Conservation (phyloP, 169 alveolate species). For the Plasmodium yoelii region DNA sequence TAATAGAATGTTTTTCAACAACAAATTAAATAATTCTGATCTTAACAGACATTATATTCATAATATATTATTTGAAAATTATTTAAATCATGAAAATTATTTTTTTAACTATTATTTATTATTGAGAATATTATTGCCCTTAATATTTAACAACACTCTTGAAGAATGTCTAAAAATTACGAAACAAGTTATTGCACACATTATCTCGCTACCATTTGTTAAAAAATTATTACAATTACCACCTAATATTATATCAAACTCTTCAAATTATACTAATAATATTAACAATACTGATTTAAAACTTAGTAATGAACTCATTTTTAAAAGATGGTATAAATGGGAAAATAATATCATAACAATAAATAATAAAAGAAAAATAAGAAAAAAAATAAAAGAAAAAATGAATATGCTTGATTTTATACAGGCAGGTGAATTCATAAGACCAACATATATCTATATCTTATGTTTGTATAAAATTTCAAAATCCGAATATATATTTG, state of each 20-base stretch:
- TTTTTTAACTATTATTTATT: conserved; percentile 55
- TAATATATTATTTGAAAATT: conserved; percentile 7
- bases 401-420: conserved; percentile 29
- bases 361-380: conserved; percentile 67
- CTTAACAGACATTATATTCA: conserved; percentile 2
- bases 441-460: conserved; percentile 44
- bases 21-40: neutral
- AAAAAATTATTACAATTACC: neutral
- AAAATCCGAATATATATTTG: conserved; percentile 25
- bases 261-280: neutral
- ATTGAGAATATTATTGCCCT: conserved; percentile 34
- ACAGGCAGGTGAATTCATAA: conserved; percentile 51
- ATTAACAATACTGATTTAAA: neutral
- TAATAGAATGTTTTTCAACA: neutral
- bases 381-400: conserved; percentile 39
- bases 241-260: too few relatives aligned
- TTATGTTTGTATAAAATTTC: conserved; percentile 22
- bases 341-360: conserved; percentile 50
- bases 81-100: neutral
- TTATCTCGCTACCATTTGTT: conserved; percentile 22
- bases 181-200: conserved; percentile 7
- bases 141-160: conserved; percentile 5
- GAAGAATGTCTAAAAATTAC: conserved; percentile 16
- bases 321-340: conserved; percentile 34
- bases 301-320: neutral